A percentile compares a stretch with the other conserved stretches of the same genome.
Evolutionary conservation across 345 rosid genomes (phyloP).

Genomic region (Hypericum perforatum): DNA sequence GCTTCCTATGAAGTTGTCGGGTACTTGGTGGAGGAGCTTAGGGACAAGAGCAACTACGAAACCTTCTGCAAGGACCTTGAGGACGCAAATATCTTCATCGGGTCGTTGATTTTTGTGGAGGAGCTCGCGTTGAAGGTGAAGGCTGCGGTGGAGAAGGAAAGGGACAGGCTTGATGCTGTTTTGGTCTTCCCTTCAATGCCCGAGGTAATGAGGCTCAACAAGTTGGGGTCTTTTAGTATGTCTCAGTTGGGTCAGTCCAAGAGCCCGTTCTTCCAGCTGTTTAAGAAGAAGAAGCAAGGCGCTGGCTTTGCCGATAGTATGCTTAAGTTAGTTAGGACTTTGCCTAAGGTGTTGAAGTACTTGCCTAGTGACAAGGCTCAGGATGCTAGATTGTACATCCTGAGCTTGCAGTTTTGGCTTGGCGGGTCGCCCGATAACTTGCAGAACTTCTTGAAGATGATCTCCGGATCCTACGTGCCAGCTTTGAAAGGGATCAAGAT

Average conservation of each 20-base stretch:
- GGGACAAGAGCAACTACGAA: constrained; percentile 57
- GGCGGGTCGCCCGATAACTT: constrained; percentile 95
- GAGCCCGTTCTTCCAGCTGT: constrained; percentile 84
- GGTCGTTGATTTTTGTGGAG: constrained; percentile 90
- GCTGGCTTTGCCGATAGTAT: constrained; percentile 95
- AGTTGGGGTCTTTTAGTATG: constrained; percentile 94
- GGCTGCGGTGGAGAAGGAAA: constrained; percentile 81
- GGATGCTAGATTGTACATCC: constrained; percentile 90
- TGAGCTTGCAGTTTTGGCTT: constrained; percentile 97
- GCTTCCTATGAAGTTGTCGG: constrained; percentile 88
- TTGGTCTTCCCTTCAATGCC: constrained; percentile 99
- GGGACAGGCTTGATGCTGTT: constrained; percentile 93
- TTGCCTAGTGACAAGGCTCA: constrained; percentile 97
- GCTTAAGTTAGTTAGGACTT: constrained; percentile 89
- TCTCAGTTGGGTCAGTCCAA: constrained; percentile 94
- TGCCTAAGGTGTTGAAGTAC: constrained; percentile 94
- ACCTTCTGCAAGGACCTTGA: constrained; percentile 77
- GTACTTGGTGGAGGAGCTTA: constrained; percentile 89
- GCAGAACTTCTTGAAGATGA: constrained; percentile 92
- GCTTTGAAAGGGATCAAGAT: constrained; percentile 66
- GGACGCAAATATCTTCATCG: constrained; percentile 86
- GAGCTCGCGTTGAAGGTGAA: constrained; percentile 87
- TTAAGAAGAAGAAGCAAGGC: constrained; percentile 86
- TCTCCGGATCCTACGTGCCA: constrained; percentile 82
- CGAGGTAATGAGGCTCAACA: constrained; percentile 95